These are phyloP conservation scores for Bipolaris victoriae DNA, from an alignment of 2,329 filamentous ascomycete species.

Conservation along the genomic window DNA sequence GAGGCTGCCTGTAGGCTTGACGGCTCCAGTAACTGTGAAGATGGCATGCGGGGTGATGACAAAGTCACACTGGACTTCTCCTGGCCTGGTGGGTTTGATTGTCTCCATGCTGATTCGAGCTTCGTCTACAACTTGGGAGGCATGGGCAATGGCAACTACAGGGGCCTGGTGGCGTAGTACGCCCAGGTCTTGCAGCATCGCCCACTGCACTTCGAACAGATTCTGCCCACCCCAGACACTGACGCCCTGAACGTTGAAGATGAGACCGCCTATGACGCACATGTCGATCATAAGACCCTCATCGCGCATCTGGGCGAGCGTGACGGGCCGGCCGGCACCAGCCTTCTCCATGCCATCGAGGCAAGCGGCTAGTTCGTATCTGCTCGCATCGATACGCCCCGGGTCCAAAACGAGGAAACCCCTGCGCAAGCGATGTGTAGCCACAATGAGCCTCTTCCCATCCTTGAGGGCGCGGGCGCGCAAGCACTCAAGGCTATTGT, in stretches of 20 bases:
- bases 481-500: slow-evolving; percentile 54
- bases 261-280: slow-evolving; percentile 51
- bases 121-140: slow-evolving; percentile 52
- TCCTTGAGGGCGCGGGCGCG: slow-evolving; percentile 48
- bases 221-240: slow-evolving; percentile 52
- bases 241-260: slow-evolving; percentile 49
- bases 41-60: slow-evolving; percentile 48
- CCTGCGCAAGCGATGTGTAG: slow-evolving; percentile 51
- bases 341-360: slow-evolving; percentile 54
- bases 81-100: slow-evolving; percentile 36
- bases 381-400: slow-evolving; percentile 31
- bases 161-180: slow-evolving; percentile 34
- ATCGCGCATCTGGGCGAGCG: slow-evolving; percentile 46
- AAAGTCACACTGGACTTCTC: slow-evolving; percentile 53
- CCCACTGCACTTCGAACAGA: slow-evolving; percentile 55
- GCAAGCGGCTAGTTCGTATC: slow-evolving; percentile 46
- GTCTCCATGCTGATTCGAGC: slow-evolving; percentile 25
- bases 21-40: slow-evolving; percentile 34
- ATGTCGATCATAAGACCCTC: slow-evolving; percentile 41
- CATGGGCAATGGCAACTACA: slow-evolving; percentile 50
- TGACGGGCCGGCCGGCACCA: slow-evolving; percentile 43
- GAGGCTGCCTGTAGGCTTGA: slow-evolving; percentile 47
- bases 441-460: slow-evolving; percentile 52
- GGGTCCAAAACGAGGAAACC: slow-evolving; percentile 54
- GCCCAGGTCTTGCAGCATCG: slow-evolving; percentile 47